A percentile compares a stretch with the other conserved stretches of the same genome.
These are phyloP conservation scores for Lecanicillium sp. DNA, from an alignment of 2,329 filamentous ascomycete species.

Conservation along the genomic window DNA sequence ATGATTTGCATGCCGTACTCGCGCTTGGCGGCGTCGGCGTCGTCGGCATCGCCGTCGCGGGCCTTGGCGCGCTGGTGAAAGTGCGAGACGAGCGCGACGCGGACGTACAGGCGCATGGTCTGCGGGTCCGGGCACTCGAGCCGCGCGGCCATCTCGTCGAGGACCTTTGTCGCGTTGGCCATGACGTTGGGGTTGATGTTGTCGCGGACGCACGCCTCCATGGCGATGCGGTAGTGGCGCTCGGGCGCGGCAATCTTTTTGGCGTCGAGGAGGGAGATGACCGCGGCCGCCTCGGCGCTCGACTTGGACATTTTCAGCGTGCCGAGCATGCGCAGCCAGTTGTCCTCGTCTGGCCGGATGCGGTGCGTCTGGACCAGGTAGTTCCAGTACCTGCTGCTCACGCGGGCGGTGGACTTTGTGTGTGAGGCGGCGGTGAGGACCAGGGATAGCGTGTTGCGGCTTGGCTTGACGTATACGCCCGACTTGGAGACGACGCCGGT, in stretches of 20 bases:
- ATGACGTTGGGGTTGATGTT: constrained; percentile 67
- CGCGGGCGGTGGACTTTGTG: constrained; percentile 50
- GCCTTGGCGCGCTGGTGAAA: constrained; percentile 27
- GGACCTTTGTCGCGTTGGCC: constrained; percentile 53
- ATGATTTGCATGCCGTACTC: constrained; percentile 42
- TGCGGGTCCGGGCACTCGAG: constrained; percentile 39
- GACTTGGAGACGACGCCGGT: background rate
- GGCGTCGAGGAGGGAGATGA: constrained; percentile 49
- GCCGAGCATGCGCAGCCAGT: constrained; percentile 61
- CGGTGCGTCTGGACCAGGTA: constrained; percentile 52
- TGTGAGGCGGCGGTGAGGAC: constrained; percentile 56
- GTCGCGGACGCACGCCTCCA: constrained; percentile 68
- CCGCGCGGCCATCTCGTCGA: constrained; percentile 51
- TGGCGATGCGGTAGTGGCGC: constrained; percentile 62
- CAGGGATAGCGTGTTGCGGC: constrained; percentile 57
- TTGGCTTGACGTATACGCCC: constrained; percentile 33
- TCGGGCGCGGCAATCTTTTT: constrained; percentile 25
- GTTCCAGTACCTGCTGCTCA: constrained; percentile 58
- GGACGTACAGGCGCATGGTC: constrained; percentile 48
- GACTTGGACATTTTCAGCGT: constrained; percentile 58
- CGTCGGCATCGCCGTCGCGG: constrained; percentile 20
- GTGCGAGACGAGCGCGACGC: constrained; percentile 42
- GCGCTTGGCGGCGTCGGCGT: constrained; percentile 24
- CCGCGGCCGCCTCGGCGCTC: constrained; percentile 50
- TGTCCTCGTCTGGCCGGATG: constrained; percentile 65